Evolutionary conservation across 257 asterid genomes (phyloP).

Genomic region (Solanum tarapatanum): DNA sequence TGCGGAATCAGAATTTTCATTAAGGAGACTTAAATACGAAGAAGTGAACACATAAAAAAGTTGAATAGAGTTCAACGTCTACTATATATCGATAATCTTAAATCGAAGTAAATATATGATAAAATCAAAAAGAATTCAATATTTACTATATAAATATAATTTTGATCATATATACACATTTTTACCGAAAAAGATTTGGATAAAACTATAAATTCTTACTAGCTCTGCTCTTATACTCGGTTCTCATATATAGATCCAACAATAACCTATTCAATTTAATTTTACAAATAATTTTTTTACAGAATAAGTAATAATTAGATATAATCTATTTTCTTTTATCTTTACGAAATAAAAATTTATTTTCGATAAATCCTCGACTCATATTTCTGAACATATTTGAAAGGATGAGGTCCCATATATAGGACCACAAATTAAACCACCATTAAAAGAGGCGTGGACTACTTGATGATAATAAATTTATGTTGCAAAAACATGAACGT

Average conservation of each 20-base stretch:
- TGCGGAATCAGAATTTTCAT: neutral
- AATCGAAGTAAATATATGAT: too few relatives aligned
- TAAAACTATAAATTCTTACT: neutral
- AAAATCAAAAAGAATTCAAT: too few relatives aligned
- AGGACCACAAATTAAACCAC: neutral
- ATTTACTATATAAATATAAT: too few relatives aligned
- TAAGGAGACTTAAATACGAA: too few relatives aligned
- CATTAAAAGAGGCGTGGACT: neutral
- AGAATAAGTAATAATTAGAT: too few relatives aligned
- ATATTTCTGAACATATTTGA: neutral
- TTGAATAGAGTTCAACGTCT: neutral
- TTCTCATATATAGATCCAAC: too few relatives aligned
- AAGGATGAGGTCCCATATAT: neutral
- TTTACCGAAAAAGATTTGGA: too few relatives aligned
- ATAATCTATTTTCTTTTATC: too few relatives aligned
- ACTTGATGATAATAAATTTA: neutral
- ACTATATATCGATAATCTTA: too few relatives aligned
- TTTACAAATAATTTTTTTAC: accelerated
- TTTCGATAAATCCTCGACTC: accelerated
- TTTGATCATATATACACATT: too few relatives aligned
- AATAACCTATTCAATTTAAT: neutral
- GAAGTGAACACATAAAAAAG: too few relatives aligned
- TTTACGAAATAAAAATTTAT: neutral
- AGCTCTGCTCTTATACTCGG: too few relatives aligned
- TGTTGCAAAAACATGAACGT: neutral